A percentile compares a stretch with the other conserved stretches of the same genome.
Evolutionary conservation across 1,139 yeast genomes (phyloP).

Genomic region (Hanseniaspora gamundiae): DNA sequence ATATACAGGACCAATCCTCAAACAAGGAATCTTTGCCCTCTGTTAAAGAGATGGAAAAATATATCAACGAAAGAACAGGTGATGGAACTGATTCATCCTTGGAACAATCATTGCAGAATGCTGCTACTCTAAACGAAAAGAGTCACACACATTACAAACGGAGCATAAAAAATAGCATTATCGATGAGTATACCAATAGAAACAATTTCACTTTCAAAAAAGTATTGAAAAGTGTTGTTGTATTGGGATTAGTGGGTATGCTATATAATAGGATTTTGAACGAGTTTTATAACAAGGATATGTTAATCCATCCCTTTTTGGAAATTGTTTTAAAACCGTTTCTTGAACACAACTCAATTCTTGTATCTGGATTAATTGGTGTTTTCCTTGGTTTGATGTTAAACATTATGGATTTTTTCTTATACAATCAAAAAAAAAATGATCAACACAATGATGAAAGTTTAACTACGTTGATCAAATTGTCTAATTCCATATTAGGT

Average conservation of each 20-base stretch:
- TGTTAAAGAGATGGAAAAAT: neutral
- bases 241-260: neutral
- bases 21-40: neutral
- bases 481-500: constrained; percentile 69
- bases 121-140: no score
- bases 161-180: neutral
- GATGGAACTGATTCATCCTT: no score
- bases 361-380: constrained; percentile 43
- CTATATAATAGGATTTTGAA: neutral
- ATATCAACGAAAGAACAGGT: neutral
- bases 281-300: neutral
- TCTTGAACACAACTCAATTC: neutral
- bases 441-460: constrained; percentile 13
- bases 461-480: constrained; percentile 39
- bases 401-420: constrained; percentile 43
- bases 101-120: no score
- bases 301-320: neutral
- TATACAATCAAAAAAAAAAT: neutral
- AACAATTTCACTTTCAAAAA: neutral
- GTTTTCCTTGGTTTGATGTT: constrained; percentile 48
- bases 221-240: neutral
- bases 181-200: neutral
- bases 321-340: neutral
- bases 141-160: no score
- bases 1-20: neutral